Percentiles rank a stretch among this genome's conserved stretches.
Conservation (phyloP, 108 stramenopile genomes). For the Conticribra weissflogii region DNA sequence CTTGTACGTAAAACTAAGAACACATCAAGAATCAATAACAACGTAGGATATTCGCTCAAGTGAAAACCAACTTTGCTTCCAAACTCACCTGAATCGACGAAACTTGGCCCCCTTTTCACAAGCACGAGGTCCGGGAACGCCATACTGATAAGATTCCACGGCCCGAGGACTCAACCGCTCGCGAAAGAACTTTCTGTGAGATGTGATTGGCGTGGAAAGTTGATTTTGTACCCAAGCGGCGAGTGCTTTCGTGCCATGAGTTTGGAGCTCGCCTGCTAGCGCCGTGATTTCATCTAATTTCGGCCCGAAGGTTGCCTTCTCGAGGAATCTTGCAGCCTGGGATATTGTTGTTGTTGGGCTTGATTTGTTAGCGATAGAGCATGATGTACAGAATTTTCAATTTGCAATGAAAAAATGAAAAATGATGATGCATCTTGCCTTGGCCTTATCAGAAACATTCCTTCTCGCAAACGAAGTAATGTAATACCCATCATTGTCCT, state of each 20-base stretch:
- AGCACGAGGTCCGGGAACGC: conserved; percentile 29
- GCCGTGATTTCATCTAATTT: conserved; percentile 26
- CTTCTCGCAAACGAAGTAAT: conserved; percentile 7
- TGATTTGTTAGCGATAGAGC: neutral
- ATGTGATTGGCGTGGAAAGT: conserved; percentile 4
- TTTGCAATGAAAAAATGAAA: no score
- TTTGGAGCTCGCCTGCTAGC: neutral
- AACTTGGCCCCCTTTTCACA: conserved; percentile 33
- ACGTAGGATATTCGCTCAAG: no score
- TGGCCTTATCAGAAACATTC: neutral
- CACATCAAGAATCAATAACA: no score
- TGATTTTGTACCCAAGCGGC: conserved; percentile 32
- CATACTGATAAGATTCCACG: conserved; percentile 37
- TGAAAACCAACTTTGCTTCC: no score
- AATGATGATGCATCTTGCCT: no score
- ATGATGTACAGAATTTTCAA: neutral
- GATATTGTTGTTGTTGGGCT: neutral
- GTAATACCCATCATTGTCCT: conserved; percentile 24
- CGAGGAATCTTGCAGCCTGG: conserved; percentile 34
- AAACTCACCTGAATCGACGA: no score
- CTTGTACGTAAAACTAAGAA: conserved; percentile 45
- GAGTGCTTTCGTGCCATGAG: conserved; percentile 8
- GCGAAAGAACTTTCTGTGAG: conserved; percentile 48
- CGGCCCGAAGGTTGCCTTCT: conserved; percentile 42
- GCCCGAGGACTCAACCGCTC: conserved; percentile 19